Evolutionary conservation across 2,329 filamentous ascomycete species (phyloP), one percentile per base, ranked within the genome.

Genomic region (Fusarium miscanthi): DNA sequence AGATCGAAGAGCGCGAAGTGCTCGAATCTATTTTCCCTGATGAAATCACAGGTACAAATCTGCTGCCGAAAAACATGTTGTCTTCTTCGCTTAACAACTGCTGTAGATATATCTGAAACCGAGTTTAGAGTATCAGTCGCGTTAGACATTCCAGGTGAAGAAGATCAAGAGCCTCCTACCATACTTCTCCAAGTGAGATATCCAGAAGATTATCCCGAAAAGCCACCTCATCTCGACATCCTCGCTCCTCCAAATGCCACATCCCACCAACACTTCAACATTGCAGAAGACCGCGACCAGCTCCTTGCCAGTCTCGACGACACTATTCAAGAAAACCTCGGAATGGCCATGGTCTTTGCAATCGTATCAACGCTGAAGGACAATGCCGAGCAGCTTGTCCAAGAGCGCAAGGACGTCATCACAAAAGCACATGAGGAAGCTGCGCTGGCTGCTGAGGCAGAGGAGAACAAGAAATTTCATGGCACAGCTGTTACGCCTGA

Each of bases 11-110:
- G 88, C 92, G 95, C 70, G 96, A 99, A 83, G 95, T 99, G 77
- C 94, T 99, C 80, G 94, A 97, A 80, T 98, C 95, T 69, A 99
- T 99, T 80, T 99, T 98, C 77, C 94, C 96, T 3, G 95, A 99
- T 68, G 96, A 99, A 85, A 97, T 99, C 76, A 95, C 92, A 88
- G 93, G 94, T 95, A 79, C 52, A 82, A 27, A 35, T 30, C n/a
- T 23, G 10, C 42, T 23, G 23, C 42, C 35, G 48, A 40, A 68
- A 35, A 17, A 25, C 23, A 59, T 72, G 49, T 27, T 40, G 16
- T 59, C 59, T 38, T 51, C 43, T 38, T 35, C 56, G 43, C 30
- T 72, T 74, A 63, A 77, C 63, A 42, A 48, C n/a, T 46, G 42
- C 19, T 60, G 21, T 69, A 96, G 96, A 98, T 81, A 90, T 98